Base-by-base conservation (phyloP, 352 stramenopile genomes). In the Phytophthora quininea region DNA sequence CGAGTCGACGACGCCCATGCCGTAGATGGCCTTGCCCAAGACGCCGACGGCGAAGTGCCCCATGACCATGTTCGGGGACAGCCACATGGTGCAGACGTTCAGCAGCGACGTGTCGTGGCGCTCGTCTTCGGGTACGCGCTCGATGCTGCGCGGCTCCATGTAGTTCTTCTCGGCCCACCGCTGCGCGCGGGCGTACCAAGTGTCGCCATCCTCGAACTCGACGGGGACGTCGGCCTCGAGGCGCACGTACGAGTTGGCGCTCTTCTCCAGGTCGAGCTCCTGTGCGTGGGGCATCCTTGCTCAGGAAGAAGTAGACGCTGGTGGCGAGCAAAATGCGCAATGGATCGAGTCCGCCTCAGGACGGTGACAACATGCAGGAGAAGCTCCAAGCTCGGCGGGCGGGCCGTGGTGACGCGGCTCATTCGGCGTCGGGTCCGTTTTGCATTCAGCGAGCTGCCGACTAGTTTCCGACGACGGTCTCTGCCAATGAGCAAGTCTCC, bases 41-140 rank as follows among this genome's bases (percentile, higher is more conserved):
- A 67, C 54, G 1, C 64, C 64, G 0, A 71, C 64, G 0, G 64
- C 64, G 27, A 71, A 71, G 58, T 71, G 64, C 5, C 64, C 58
- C 64, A 71, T 71, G 37, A 67, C 64, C 64, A 71, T 71, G 47
- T 71, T 71, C 1, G 64, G 64, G 15, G 64, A 71, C 46, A 71
- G 8, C 64, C 64, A 71, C 64, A 71, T 71, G 1, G 64, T 71
- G 31, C 58, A 71, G 14, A 71, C 58, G 31, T 67, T 63, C 51
- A 71, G 31, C 3, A 71, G 12, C 2, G 51, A 67, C 15, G 64
- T 71, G 24, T 67, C 64, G 19, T 61, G 30, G 7, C 64, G 64
- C 5, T 71, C 64, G 11, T 71, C 64, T 30, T 71, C 64, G 9
- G 64, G 64, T 3, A 71, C 64, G 4, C 64, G 64, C 58, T 71